A percentile compares a stretch with the other conserved stretches of the same genome.
These are phyloP conservation scores for Leucogyrophana mollusca DNA, from an alignment of 768 basidiomycete genomes.

Conservation along the genomic window DNA sequence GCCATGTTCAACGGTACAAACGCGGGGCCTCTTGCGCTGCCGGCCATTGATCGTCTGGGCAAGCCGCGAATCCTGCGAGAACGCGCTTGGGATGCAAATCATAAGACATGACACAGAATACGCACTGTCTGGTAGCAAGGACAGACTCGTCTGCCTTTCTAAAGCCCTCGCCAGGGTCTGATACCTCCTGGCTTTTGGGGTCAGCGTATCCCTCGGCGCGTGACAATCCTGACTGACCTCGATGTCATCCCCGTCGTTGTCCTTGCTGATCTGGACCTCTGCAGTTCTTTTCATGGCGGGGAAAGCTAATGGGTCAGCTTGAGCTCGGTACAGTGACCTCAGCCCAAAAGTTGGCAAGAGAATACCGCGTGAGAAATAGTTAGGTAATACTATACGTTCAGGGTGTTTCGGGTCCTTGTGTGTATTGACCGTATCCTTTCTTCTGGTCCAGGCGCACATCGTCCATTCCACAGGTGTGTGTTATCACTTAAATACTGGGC, in stretches of 20 bases:
- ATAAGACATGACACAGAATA: conserved; percentile 5
- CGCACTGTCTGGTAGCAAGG: conserved; percentile 59
- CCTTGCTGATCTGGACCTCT: conserved; percentile 68
- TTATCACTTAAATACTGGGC: no score
- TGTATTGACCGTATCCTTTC: conserved; percentile 1
- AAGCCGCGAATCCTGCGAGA: conserved; percentile 58
- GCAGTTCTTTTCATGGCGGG: conserved; percentile 70
- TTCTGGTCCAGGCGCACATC: background rate
- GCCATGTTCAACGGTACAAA: no score
- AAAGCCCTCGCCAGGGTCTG: conserved; percentile 42
- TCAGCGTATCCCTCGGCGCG: background rate
- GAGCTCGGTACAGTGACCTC: background rate
- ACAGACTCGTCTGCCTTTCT: conserved; percentile 58
- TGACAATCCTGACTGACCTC: conserved; percentile 18
- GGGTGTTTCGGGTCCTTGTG: conserved; percentile 13
- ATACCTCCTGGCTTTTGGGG: conserved; percentile 37
- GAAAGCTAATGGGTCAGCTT: conserved; percentile 3
- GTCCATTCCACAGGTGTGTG: background rate
- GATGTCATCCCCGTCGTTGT: conserved; percentile 41
- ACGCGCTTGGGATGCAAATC: background rate
- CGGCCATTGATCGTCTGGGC: conserved; percentile 46
- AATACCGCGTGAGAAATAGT: conserved; percentile 14
- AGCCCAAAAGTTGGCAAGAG: background rate
- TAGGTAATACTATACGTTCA: conserved; percentile 13
- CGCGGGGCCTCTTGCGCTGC: conserved; percentile 12